Conservation (phyloP, 2,329 filamentous ascomycete species). For the Emmonsiellopsis sp. region DNA sequence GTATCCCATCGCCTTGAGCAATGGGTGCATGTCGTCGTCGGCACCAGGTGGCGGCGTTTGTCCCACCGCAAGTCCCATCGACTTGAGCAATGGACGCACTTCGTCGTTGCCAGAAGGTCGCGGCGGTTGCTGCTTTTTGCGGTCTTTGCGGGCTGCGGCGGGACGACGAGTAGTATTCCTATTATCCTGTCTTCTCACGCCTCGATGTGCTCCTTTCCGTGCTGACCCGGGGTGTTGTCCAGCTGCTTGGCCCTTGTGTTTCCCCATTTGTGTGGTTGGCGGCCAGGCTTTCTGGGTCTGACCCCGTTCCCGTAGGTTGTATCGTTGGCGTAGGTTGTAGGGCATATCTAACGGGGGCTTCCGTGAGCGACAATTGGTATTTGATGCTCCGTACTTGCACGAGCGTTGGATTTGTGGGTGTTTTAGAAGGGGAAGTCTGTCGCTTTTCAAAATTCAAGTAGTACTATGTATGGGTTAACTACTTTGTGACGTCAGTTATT, state of each 20-base stretch:
- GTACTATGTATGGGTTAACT: no score
- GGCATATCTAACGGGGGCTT: neutral
- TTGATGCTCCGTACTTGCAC: neutral
- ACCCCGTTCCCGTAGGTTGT: neutral
- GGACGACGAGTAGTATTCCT: neutral
- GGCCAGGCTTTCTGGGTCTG: neutral
- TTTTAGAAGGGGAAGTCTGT: neutral
- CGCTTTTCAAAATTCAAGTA: neutral
- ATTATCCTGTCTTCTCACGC: neutral
- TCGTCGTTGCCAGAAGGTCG: no score
- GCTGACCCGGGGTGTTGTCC: neutral
- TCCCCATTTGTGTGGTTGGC: neutral
- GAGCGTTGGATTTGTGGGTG: neutral
- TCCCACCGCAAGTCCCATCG: no score
- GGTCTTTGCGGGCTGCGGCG: neutral
- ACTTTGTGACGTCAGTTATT: no score
- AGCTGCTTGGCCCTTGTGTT: neutral
- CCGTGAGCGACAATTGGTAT: neutral
- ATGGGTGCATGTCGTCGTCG: neutral
- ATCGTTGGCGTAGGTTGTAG: constrained; percentile 1
- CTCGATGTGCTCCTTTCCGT: neutral
- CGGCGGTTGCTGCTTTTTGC: no score
- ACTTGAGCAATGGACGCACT: no score
- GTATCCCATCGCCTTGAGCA: neutral
- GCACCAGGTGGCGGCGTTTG: neutral